phyloP scores from a whole-genome alignment of 2,329 filamentous ascomycete genomes.

The Aspergillus eucalypticola region DNA sequence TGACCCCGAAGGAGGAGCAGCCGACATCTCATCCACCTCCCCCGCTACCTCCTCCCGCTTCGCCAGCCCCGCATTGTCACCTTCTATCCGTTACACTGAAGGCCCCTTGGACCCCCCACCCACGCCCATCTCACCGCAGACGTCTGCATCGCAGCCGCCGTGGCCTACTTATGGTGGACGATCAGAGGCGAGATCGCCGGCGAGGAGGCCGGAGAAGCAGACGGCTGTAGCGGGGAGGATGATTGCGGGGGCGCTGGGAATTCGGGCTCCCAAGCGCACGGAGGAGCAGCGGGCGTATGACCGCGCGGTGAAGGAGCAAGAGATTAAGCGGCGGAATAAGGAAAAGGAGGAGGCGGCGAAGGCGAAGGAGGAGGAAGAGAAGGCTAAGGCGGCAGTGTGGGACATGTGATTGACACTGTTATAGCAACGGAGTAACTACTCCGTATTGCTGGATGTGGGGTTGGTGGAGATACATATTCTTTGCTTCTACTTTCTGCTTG shows the following conservation, averaged over 20 bases:
- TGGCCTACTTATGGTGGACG: slow-evolving; percentile 17
- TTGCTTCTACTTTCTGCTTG: not conserved
- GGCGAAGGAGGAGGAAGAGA: slow-evolving; percentile 66
- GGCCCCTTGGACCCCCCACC: slow-evolving; percentile 60
- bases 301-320: slow-evolving; percentile 76
- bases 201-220: slow-evolving; percentile 77
- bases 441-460: not conserved
- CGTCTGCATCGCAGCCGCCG: slow-evolving; percentile 27
- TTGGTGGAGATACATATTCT: not conserved
- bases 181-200: slow-evolving; percentile 15
- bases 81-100: slow-evolving; percentile 28
- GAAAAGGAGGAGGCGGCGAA: slow-evolving; percentile 67
- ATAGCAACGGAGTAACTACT: no score
- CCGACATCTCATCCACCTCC: not conserved
- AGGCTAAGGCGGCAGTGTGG: slow-evolving; percentile 84
- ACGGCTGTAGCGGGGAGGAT: slow-evolving; percentile 85
- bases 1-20: slow-evolving; percentile 6
- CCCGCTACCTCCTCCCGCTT: not conserved
- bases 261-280: slow-evolving; percentile 76
- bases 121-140: slow-evolving; percentile 62
- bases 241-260: slow-evolving; percentile 84
- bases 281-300: slow-evolving; percentile 90
- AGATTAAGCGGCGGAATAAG: slow-evolving; percentile 72
- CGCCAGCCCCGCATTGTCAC: not conserved
- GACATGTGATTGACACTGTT: slow-evolving; percentile 54